Base-by-base conservation (phyloP, 805 yeast genomes). In the Saccharomyces mikatae region DNA sequence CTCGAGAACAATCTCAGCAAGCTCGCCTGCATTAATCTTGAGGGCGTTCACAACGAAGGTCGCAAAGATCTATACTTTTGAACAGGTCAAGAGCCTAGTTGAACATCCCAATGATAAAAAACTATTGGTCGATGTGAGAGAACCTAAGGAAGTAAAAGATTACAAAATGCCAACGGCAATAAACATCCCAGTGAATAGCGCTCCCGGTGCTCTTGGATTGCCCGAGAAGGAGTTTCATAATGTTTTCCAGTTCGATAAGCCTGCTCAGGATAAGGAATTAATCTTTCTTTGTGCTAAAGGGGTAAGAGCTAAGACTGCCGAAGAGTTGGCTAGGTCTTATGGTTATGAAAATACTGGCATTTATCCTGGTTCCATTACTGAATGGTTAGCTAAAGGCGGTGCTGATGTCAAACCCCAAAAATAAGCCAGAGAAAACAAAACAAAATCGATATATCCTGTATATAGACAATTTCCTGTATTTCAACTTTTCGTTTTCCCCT, bases 281-380 rank as follows among this genome's bases (percentile, higher is more conserved):
- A 80, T 92, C 46, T 91, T 92, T 72, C 91, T 91, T 74, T 92
- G 99, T 72, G 81, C 87, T 50, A 96, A 87, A 8, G 99, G 99
- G 54, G 87, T 90, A 49, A 83, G 99, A 75, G 86, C 95, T 26
- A 79, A 89, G 48, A 89, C 89, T 58, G 91, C 97, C 47, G 96
- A 89, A 68, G 96, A 89, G 66, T 77, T 92, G 66, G 98, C 98
- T 13, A 80, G 83, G 57, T 87, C 96, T 26, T 89, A 85, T 71
- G 98, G 97, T 10, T 92, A 92, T 72, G 73, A 78, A 50, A 80
- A 87, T 62, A 80, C 97, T 60, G 89, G 91, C 54, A 88, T 90
- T 70, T 92, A 92, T 72, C 71, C 78, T 46, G 98, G 98, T 4
- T 87, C 96, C 11, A 87, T 83, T 71, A 84, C 81, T 64, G 97